phyloP scores from a whole-genome alignment of 768 basidiomycete species.

The Russula griseocarnosa region DNA sequence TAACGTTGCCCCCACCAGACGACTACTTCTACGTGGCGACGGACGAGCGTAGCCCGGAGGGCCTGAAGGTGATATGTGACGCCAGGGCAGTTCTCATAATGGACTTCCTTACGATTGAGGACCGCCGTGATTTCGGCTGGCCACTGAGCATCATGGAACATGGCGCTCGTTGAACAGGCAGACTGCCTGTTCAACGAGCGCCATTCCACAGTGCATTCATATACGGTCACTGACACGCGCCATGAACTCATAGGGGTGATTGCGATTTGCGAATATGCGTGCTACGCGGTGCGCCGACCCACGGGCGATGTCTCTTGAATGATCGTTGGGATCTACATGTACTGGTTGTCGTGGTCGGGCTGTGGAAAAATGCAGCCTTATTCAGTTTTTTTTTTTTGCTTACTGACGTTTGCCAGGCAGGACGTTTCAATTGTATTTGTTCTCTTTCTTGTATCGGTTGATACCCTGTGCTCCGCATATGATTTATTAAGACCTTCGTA shows the following conservation, averaged over 20 bases:
- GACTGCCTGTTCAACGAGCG: no score
- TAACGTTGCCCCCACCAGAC: conserved; percentile 6
- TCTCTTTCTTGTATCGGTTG: not conserved
- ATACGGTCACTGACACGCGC: conserved; percentile 39
- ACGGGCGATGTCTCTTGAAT: conserved; percentile 36
- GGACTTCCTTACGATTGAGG: conserved; percentile 43
- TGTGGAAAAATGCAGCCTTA: not conserved
- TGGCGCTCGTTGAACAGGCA: conserved; percentile 43
- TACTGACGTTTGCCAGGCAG: not conserved
- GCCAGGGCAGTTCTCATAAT: conserved; percentile 41
- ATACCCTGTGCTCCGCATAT: not conserved
- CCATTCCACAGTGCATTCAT: conserved; percentile 37
- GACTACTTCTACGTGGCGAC: conserved; percentile 38
- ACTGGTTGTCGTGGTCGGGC: not conserved
- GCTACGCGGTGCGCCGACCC: conserved; percentile 40
- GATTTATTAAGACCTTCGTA: not conserved
- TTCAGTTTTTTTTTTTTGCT: not conserved
- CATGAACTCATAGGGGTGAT: conserved; percentile 40
- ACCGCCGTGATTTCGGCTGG: conserved; percentile 41
- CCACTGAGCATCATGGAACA: conserved; percentile 43
- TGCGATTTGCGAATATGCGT: conserved; percentile 39
- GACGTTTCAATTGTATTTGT: no score
- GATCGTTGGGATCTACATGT: conserved; percentile 13
- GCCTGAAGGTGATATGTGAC: conserved; percentile 35
- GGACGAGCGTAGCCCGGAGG: conserved; percentile 41